These are phyloP conservation scores for Penicillium lividum DNA, from an alignment of 495 filamentous ascomycete genomes.

Conservation along the genomic window DNA sequence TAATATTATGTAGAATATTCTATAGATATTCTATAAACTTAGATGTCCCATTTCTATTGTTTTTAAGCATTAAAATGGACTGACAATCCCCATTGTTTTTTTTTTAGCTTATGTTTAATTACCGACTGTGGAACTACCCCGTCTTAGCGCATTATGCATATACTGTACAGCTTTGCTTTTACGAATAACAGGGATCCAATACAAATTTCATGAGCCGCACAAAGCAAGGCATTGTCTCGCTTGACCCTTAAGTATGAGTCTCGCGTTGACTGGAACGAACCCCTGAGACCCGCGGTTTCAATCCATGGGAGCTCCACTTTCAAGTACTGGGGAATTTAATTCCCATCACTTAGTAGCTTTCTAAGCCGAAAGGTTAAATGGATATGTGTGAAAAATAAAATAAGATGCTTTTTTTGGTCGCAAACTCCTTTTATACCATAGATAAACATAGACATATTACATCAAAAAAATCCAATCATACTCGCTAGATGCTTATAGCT, in stretches of 20 bases:
- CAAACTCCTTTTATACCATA: constrained; percentile 9
- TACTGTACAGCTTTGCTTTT: background rate
- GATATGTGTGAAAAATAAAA: background rate
- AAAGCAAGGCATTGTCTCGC: constrained; percentile 13
- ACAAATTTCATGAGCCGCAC: background rate
- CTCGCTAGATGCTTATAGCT: constrained; percentile 36
- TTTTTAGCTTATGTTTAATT: constrained; percentile 7
- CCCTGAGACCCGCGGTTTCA: constrained; percentile 27
- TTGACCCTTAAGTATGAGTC: background rate
- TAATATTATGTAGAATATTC: background rate
- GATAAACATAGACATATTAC: constrained; percentile 19
- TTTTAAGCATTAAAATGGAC: background rate
- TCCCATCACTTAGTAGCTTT: background rate
- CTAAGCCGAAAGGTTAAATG: background rate
- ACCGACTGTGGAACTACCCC: constrained; percentile 7
- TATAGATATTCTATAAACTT: background rate
- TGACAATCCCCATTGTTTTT: constrained; percentile 9
- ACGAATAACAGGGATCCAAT: background rate
- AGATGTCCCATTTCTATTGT: background rate
- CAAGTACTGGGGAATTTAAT: constrained; percentile 23
- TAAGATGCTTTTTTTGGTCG: constrained; percentile 13
- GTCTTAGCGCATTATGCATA: background rate
- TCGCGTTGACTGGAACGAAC: constrained; percentile 18
- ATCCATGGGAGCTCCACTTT: constrained; percentile 19
- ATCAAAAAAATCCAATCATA: constrained; percentile 4